Conservation (phyloP, 192 early-diverging fungal genomes). For the Coemansia nantahalensis region DNA sequence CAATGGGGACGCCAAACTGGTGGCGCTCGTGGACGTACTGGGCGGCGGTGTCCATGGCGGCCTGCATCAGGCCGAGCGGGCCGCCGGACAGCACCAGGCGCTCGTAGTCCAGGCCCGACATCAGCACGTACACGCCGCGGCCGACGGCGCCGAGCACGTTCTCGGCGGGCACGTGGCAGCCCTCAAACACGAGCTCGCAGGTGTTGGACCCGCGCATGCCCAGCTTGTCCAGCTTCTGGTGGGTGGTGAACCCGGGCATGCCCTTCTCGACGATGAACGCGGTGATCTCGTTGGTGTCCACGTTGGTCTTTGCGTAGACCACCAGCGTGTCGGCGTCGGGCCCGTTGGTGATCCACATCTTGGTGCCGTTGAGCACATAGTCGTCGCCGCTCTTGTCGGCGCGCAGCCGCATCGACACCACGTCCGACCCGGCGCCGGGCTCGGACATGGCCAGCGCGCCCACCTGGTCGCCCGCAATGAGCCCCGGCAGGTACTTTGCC, state of each 20-base stretch:
- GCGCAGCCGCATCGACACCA: slow-evolving; percentile 82
- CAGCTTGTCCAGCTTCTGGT: slow-evolving; percentile 90
- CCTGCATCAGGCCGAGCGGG: slow-evolving; percentile 90
- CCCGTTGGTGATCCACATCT: slow-evolving; percentile 98
- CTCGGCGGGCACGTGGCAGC: slow-evolving; percentile 85
- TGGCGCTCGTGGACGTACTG: slow-evolving; percentile 85
- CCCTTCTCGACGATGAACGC: slow-evolving; percentile 92
- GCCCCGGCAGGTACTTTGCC: slow-evolving; percentile 83
- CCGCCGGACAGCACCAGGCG: slow-evolving; percentile 88
- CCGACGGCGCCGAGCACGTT: slow-evolving; percentile 84
- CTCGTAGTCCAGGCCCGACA: slow-evolving; percentile 92
- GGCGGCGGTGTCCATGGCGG: slow-evolving; percentile 73
- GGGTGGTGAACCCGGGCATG: slow-evolving; percentile 80
- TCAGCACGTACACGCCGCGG: slow-evolving; percentile 91
- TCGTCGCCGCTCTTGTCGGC: slow-evolving; percentile 82
- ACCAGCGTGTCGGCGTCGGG: slow-evolving; percentile 87
- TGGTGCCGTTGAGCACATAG: slow-evolving; percentile 86
- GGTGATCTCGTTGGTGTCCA: slow-evolving; percentile 81
- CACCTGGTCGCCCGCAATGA: slow-evolving; percentile 84
- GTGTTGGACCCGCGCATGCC: slow-evolving; percentile 97
- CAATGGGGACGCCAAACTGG: slow-evolving; percentile 84
- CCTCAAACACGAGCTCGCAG: slow-evolving; percentile 91
- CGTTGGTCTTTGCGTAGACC: slow-evolving; percentile 89
- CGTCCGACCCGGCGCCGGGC: slow-evolving; percentile 85
- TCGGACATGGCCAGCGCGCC: slow-evolving; percentile 97